Evolutionary conservation across 129 eudicot species (phyloP).

Genomic region (Flaveria ramosissima): DNA sequence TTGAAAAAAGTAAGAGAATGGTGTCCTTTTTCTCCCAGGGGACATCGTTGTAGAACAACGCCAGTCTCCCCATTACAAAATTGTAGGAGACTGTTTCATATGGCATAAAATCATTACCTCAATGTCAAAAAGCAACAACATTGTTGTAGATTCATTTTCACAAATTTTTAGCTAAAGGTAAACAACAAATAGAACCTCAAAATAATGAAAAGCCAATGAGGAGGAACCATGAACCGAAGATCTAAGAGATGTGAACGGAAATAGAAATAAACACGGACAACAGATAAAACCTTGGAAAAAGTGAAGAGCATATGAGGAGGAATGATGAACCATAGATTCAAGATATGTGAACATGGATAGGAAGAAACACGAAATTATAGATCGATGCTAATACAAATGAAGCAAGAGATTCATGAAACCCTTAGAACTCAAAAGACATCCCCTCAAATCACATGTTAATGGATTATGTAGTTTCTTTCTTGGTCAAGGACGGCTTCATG

Average conservation of each 20-base stretch:
- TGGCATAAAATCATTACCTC: too few species aligned
- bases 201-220: not conserved
- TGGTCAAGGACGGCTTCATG: too few species aligned
- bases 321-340: not conserved
- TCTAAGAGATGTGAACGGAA: not conserved
- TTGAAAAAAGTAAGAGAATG: too few species aligned
- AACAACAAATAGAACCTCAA: not conserved
- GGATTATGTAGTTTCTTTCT: too few species aligned
- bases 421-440: not conserved
- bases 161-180: not conserved
- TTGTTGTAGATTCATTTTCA: not conserved
- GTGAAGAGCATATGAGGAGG: not conserved
- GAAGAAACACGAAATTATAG: not conserved
- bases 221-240: slow-evolving; percentile 4
- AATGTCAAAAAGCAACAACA: not conserved
- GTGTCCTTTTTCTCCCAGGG: too few species aligned
- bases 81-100: too few species aligned
- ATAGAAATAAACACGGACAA: not conserved
- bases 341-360: not conserved
- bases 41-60: too few species aligned
- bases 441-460: too few species aligned
- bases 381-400: not conserved
- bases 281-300: too few species aligned
- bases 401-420: not conserved
- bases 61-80: too few species aligned